Base-by-base conservation (phyloP, 805 yeast genomes). In the Starmera dryadoides region DNA sequence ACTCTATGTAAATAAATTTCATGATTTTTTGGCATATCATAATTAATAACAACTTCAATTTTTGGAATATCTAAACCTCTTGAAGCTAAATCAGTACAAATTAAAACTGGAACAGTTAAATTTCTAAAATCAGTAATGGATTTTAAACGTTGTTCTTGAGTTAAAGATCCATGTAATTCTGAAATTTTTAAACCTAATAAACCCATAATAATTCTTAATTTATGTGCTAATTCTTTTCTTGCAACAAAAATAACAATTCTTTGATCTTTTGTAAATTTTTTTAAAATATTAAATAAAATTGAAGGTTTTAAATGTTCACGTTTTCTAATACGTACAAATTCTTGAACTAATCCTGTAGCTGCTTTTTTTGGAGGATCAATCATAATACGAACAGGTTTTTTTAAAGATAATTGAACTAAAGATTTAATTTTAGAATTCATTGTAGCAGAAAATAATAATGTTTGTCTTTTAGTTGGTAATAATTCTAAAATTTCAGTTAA, bases 21-120 rank as follows among this genome's bases (percentile, higher is more conserved):
- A 54, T 85, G 81, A 23, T 85, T 71, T 60, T 86, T 86, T 37
- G 98, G 98, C 94, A 93, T 86, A 57, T 93, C 98, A 61, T 73
- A 93, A 64, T 93, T 93, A 55, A 93, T 75, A 35, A 93, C 99
- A 43, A 83, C 79, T 60, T 89, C 98, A 59, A 93, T 89, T 64
- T 91, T 91, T 45, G 98, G 98, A 56, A 93, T 93, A 83, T 93
- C 99, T 58, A 93, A 74, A 73, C 99, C 99, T 77, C 99, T 85
- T 22, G 98, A 91, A 2, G 98, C 98, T 60, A 93, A 75, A 73
- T 93, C 99, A 1, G 99, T 93, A 80, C 98, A 93, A 31, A 93
- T 72, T 42, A 93, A 69, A 9, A 91, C 79, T 2, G 98, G 95
- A 25, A 89, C 95, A 4, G 77, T 75, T 47, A 87, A 69, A 46